Conservation (phyloP, 768 basidiomycete species). For the Termitomyces sp. region DNA sequence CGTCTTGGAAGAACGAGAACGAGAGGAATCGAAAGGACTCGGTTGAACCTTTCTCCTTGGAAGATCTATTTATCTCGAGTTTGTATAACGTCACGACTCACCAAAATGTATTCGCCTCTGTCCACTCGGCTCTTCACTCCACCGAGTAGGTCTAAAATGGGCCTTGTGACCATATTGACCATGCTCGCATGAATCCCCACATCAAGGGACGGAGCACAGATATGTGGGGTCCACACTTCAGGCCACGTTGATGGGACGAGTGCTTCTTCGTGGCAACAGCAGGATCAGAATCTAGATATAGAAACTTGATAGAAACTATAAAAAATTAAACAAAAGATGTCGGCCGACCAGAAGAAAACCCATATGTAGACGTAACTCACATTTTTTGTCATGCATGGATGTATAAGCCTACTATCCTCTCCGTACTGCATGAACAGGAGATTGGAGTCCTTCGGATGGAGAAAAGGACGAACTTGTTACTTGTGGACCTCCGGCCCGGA, state of each 20-base stretch:
- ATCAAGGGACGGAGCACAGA: conserved; percentile 3
- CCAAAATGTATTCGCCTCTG: conserved; percentile 20
- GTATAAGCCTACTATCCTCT: too few relatives aligned
- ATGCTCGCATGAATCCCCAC: conserved; percentile 6
- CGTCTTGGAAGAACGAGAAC: conserved; percentile 1
- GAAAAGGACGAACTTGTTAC: too few relatives aligned
- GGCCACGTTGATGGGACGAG: too few relatives aligned
- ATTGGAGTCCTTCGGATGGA: too few relatives aligned
- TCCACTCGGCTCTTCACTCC: conserved; percentile 15
- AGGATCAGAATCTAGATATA: too few relatives aligned
- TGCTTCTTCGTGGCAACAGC: background rate
- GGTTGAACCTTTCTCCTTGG: background rate
- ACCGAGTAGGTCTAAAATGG: conserved; percentile 16
- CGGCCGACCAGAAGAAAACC: background rate
- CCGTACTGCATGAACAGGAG: too few relatives aligned
- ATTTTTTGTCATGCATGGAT: too few relatives aligned
- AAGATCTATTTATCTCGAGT: conserved; percentile 8
- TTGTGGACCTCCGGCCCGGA: too few relatives aligned
- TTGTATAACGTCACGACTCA: conserved; percentile 21
- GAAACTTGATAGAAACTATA: too few relatives aligned
- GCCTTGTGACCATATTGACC: conserved; percentile 18
- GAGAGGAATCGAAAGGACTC: conserved; percentile 7
- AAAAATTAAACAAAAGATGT: too few relatives aligned
- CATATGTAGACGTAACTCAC: background rate
- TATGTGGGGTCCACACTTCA: background rate